A percentile compares a stretch with the other conserved stretches of the same genome.
phyloP scores from a whole-genome alignment of 2,329 filamentous ascomycete species.

The Mariannaea elegans region DNA sequence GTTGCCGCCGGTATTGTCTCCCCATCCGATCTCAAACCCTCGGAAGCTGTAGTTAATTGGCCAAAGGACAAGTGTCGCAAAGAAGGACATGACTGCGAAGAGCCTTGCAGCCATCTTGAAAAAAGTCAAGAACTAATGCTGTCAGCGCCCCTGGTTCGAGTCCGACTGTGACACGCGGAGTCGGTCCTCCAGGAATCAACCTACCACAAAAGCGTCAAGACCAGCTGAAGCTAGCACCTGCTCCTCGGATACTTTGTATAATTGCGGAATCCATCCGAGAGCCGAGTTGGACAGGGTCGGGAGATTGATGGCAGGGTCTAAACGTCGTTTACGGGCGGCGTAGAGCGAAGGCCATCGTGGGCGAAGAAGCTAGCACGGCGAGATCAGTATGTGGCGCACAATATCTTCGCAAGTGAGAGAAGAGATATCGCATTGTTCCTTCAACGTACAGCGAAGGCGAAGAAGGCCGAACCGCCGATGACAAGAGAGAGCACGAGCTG shows the following conservation, averaged over 20 bases:
- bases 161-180: not conserved
- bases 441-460: constrained; percentile 76
- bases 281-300: constrained; percentile 84
- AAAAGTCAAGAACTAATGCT: constrained; percentile 80
- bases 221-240: constrained; percentile 90
- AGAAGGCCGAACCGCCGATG: constrained; percentile 75
- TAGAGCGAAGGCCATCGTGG: constrained; percentile 94
- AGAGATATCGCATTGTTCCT: not conserved
- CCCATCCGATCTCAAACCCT: constrained; percentile 14
- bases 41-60: constrained; percentile 81
- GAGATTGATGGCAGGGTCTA: constrained; percentile 65
- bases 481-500: constrained; percentile 78
- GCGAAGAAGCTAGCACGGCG: constrained; percentile 71
- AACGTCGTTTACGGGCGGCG: constrained; percentile 83
- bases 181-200: constrained; percentile 38
- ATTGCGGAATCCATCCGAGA: constrained; percentile 90
- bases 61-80: constrained; percentile 81
- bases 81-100: constrained; percentile 80
- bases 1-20: constrained; percentile 3
- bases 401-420: too few relatives aligned
- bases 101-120: constrained; percentile 95
- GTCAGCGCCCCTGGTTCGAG: constrained; percentile 25
- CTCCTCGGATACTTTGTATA: constrained; percentile 87
- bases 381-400: not conserved
- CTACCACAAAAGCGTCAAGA: constrained; percentile 90